Evolutionary conservation across 495 filamentous ascomycete genomes (phyloP), one percentile per base, ranked within the genome.

Genomic region (Trichocladium uniseriatum): DNA sequence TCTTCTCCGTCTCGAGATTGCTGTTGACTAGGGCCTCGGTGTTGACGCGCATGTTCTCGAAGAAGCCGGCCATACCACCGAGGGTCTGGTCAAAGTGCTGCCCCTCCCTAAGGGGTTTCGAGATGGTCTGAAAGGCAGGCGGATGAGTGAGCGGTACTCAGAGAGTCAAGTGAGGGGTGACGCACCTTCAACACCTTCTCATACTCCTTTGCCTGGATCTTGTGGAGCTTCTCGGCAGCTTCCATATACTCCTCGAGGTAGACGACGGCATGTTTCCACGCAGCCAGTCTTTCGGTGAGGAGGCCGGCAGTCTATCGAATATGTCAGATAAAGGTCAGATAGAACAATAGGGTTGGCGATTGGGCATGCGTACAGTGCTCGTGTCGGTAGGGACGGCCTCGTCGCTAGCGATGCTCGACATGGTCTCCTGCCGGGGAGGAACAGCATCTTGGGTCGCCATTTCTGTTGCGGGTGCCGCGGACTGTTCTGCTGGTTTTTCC

Each of bases 221-320:
- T 87, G 54, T 95, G 79, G 34, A 86, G 69, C 72, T 89, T 95
- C 62, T 94, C 88, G 19, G 84, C 87, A 10, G 82, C 79, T 34
- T 69, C 65, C 52, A 98, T 77, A 62, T 96, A 98, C 43, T 90
- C 86, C 66, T 96, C 89, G 22, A 98, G 69, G 63, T 95, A 90
- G 45, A 71, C 85, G 45, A 88, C 85, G 52, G 88, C 87, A 63
- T 98, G 94, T 61, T 96, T 98, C 86, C 87, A 98, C 29, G 94
- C 94, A 54, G 81, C 81, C 46, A 97, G 75, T 47, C 92, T 81
- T 68, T 97, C 84, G 16, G 83, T 70, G 43, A 98, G 80, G 20
- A 96, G 74, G 45, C 77, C 82, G 35, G 84, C 81, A 11, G 84
- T 84, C 78, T 91, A 37, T 37, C 14, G 27, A 3, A 16, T 5